Base-by-base conservation (phyloP, 1,284 basidiomycete species). In the Ustilago nuda region DNA sequence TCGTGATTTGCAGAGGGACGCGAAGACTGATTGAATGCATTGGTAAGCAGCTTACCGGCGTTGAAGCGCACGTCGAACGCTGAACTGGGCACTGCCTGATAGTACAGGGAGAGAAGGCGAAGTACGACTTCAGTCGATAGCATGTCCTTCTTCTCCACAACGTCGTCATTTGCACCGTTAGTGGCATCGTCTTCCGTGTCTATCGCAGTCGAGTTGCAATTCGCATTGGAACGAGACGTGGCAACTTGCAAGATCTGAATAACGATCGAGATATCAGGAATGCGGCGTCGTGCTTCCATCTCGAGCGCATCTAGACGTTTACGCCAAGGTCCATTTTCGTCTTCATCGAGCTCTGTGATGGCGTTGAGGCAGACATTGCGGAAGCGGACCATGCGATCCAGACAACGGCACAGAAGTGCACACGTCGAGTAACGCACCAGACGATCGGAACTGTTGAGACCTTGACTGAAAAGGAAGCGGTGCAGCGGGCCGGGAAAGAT, bases 401-500 rank as follows among this genome's bases (percentile, higher is more conserved):
- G 52, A 30, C 70, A 66, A n/a, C 77, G 66, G 11, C 72, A 72
- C 1, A 97, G 87, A 0, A 91, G 89, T 1, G 93, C 87, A 0
- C 93, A 92, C 0, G 92, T 92, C 73, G 91, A 91, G 79, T 95
- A 94, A 78, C 93, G 93, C 0, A 96, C 93, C 1, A 98, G 89
- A 0, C 89, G 88, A 51, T 80, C 75, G 8, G 91, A 88, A 75
- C 68, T 60, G 37, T 57, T 65, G 61, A 82, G 88, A 1, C 93
- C 95, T 80, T 93, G 93, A 23, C 92, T 91, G 54, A 96, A 88
- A 76, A 93, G 89, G 8, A 67, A 69, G 37, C 79, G 74, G 19
- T 78, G 68, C 27, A 81, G 59, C 7, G 76, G 67, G 1, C 72
- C 66, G 0, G 82, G 80, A 9, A 78, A 56, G 7, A 79, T 54